These are phyloP conservation scores for Metarhizium rileyi DNA, from an alignment of 2,329 filamentous ascomycete species.

Conservation along the genomic window DNA sequence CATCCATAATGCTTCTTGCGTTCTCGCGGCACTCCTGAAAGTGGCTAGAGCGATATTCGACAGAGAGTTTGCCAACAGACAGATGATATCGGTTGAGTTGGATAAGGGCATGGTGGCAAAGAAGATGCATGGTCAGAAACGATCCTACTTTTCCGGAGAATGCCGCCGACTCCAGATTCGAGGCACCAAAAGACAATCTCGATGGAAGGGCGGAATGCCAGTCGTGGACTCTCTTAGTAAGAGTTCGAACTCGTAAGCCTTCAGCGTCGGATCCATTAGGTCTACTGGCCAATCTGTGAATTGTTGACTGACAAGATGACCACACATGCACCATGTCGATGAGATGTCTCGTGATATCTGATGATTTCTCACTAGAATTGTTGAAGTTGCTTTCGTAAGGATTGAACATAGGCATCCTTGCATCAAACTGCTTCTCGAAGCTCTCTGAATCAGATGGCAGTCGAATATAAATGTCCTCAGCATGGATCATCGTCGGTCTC, in stretches of 20 bases:
- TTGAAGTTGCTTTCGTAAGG: constrained; percentile 24
- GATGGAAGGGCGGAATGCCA: constrained; percentile 50
- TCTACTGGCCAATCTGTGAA: constrained; percentile 32
- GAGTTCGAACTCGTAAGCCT: constrained; percentile 31
- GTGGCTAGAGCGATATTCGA: constrained; percentile 32
- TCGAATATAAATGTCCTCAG: constrained; percentile 56
- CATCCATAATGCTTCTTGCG: constrained; percentile 40
- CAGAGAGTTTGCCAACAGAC: constrained; percentile 25
- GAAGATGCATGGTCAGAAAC: constrained; percentile 54
- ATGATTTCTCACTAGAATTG: constrained; percentile 15
- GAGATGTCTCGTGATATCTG: constrained; percentile 49
- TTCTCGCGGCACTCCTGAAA: constrained; percentile 40
- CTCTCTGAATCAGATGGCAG: constrained; percentile 51
- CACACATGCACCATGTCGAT: constrained; percentile 55
- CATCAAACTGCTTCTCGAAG: constrained; percentile 52
- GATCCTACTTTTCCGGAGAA: constrained; percentile 43
- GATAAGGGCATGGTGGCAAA: constrained; percentile 56
- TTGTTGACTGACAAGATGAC: constrained; percentile 51
- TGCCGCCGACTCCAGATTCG: constrained; percentile 48
- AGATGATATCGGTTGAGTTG: constrained; percentile 54
- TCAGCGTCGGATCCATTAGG: constrained; percentile 18
- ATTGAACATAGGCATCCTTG: constrained; percentile 51
- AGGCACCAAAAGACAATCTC: constrained; percentile 40
- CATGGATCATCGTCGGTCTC: constrained; percentile 45
- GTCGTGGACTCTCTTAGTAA: constrained; percentile 40